Percentiles rank a stretch among this genome's conserved stretches.
Conservation (phyloP, 2,329 filamentous ascomycete genomes). For the Neodidymelliopsis sp. region DNA sequence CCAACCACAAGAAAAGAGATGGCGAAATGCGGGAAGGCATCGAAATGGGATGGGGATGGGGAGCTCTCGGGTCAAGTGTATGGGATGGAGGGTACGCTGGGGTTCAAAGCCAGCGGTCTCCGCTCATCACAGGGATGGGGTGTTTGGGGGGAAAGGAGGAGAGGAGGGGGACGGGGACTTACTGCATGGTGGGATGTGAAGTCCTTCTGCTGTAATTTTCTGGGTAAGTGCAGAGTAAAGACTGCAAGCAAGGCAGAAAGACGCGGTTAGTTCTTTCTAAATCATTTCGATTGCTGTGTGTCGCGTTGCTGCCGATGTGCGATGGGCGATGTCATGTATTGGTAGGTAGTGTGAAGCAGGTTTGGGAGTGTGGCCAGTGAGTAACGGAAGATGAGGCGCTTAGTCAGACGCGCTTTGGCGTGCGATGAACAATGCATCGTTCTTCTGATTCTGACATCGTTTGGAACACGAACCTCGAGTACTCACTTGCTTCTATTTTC, state of each 20-base stretch:
- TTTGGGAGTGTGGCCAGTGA: too few species aligned
- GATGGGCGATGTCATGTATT: too few species aligned
- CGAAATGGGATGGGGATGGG: neutral
- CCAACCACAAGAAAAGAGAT: too few species aligned
- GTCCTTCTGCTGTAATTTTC: neutral
- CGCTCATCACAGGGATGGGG: constrained; percentile 12
- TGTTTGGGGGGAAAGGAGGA: neutral
- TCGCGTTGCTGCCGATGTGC: too few species aligned
- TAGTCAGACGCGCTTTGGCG: neutral
- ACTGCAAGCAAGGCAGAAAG: too few species aligned
- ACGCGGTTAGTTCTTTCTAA: too few species aligned
- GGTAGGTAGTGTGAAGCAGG: too few species aligned
- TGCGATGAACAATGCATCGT: neutral
- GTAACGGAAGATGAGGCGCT: too few species aligned
- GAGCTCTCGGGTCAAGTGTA: constrained; percentile 21
- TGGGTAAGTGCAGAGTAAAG: too few species aligned
- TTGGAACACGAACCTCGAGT: neutral
- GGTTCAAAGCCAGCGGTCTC: constrained; percentile 21
- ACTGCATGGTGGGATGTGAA: neutral
- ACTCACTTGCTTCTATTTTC: constrained; percentile 17
- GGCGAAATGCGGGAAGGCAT: too few species aligned
- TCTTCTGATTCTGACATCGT: neutral
- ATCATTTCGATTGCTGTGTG: too few species aligned
- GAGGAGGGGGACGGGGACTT: neutral
- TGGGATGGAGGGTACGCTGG: constrained; percentile 8